Evolutionary conservation across 2,329 filamentous ascomycete genomes (phyloP), one percentile per base, ranked within the genome.

Genomic region (Elsinoe perseae): DNA sequence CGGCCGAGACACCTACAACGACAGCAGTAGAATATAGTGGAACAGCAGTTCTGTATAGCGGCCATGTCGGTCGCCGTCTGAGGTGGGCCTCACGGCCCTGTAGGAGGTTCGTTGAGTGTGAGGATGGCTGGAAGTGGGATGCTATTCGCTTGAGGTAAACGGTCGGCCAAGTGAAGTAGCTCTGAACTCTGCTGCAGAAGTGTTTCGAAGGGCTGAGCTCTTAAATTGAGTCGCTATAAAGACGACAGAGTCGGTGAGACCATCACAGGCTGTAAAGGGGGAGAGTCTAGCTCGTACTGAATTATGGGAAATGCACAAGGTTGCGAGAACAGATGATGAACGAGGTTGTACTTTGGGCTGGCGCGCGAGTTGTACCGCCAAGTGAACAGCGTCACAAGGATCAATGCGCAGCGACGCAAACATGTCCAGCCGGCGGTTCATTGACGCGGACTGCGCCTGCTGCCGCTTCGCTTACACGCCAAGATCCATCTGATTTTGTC

Each of bases 21-120:
- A 61, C 67, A 69, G 58, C 67, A 69, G 53, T 58, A 63, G 61
- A 68, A 69, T 57, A 69, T 57, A 57, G 58, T 61, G 52, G 63
- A 61, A 60, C 64, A 69, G 42, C 68, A 55, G 57, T 65, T 63
- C 56, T 62, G 65, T 63, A 68, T 66, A 34, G 52, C 57, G 16
- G 59, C 59, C 59, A 61, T 61, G 59, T 56, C 50, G 57, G 53
- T 56, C 53, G 43, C 40, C 57, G 48, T 34, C 40, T 46, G 56
- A 36, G 46, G 46, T 40, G 48, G 48, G 56, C 46, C 53, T 56
- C 53, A 56, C 53, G 53, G 53, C 53, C 53, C 53, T 20, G 53
- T 32, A 16, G 42, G 18, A 16, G 53, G 36, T 36, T n/a, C 23
- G 18, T 56, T n/a, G 27, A 16, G 14, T 12, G 25, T 50, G 20